phyloP scores from a whole-genome alignment of 306 rosid species.

The Casuarina glauca region DNA sequence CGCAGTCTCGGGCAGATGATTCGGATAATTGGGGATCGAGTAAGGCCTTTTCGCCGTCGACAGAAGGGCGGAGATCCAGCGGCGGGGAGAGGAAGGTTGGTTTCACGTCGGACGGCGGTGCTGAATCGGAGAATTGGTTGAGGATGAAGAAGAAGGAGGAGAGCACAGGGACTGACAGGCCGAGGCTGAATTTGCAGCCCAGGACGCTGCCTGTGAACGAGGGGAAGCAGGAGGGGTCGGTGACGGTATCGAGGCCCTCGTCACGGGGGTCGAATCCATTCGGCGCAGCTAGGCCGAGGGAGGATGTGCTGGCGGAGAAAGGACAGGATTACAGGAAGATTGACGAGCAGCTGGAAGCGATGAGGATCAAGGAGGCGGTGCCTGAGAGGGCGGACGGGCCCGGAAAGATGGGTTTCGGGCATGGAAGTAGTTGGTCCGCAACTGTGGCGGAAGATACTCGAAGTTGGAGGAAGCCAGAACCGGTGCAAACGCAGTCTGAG shows the following conservation, averaged over 20 bases:
- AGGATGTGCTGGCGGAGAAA: conserved; percentile 90
- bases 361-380: conserved; percentile 58
- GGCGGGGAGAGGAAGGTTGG: conserved; percentile 61
- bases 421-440: conserved; percentile 35
- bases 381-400: conserved; percentile 39
- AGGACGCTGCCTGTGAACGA: conserved; percentile 49
- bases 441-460: conserved; percentile 33
- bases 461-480: conserved; percentile 70
- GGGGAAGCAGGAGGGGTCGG: conserved; percentile 47
- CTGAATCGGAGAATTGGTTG: conserved; percentile 64
- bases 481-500: conserved; percentile 46
- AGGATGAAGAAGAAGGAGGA: conserved; percentile 53
- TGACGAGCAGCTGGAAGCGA: conserved; percentile 73
- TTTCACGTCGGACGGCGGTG: conserved; percentile 56
- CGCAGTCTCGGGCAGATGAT: conserved; percentile 86
- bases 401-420: conserved; percentile 62
- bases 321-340: conserved; percentile 92
- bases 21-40: conserved; percentile 79
- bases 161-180: conserved; percentile 49
- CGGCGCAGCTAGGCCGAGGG: conserved; percentile 92
- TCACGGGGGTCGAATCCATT: conserved; percentile 58
- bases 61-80: conserved; percentile 59
- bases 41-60: conserved; percentile 52
- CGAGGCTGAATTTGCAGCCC: conserved; percentile 80
- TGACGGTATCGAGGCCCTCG: conserved; percentile 40